phyloP scores from a whole-genome alignment of 805 yeast genomes.

The Wickerhamomyces strasburgensis region DNA sequence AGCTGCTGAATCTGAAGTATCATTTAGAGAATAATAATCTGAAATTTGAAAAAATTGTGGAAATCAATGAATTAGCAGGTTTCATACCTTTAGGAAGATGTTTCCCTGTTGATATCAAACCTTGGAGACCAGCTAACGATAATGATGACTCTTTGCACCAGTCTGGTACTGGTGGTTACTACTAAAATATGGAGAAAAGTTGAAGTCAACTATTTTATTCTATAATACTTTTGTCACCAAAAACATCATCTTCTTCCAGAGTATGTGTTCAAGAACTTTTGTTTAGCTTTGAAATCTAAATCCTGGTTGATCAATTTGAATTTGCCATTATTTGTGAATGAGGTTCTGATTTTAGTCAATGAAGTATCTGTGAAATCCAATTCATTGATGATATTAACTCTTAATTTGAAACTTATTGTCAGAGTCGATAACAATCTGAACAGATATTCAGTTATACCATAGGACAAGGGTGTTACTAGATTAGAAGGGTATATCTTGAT shows the following conservation, averaged over 20 bases:
- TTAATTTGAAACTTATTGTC: conserved; percentile 21
- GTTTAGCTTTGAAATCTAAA: conserved; percentile 39
- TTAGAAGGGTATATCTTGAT: conserved; percentile 27
- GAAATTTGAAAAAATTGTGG: conserved; percentile 17
- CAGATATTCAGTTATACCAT: conserved; percentile 12
- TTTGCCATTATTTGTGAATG: conserved; percentile 41
- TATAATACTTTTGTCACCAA: conserved; percentile 1
- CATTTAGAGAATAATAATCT: conserved; percentile 35
- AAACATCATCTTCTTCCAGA: conserved; percentile 17
- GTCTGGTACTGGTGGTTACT: conserved; percentile 3
- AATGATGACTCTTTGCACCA: neutral
- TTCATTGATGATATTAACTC: conserved; percentile 20
- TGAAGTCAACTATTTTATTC: neutral
- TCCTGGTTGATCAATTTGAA: conserved; percentile 43
- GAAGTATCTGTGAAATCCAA: conserved; percentile 20
- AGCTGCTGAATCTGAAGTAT: conserved; percentile 36
- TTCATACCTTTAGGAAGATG: conserved; percentile 23
- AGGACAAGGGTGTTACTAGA: conserved; percentile 29
- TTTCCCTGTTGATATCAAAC: conserved; percentile 15
- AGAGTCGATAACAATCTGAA: conserved; percentile 20
- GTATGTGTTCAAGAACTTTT: conserved; percentile 36
- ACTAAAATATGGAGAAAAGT: neutral
- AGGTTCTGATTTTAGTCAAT: conserved; percentile 25
- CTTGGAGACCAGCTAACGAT: conserved; percentile 17
- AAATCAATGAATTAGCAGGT: conserved; percentile 8